Conservation (phyloP, 2,329 filamentous ascomycete genomes). For the Fusarium sp. region DNA sequence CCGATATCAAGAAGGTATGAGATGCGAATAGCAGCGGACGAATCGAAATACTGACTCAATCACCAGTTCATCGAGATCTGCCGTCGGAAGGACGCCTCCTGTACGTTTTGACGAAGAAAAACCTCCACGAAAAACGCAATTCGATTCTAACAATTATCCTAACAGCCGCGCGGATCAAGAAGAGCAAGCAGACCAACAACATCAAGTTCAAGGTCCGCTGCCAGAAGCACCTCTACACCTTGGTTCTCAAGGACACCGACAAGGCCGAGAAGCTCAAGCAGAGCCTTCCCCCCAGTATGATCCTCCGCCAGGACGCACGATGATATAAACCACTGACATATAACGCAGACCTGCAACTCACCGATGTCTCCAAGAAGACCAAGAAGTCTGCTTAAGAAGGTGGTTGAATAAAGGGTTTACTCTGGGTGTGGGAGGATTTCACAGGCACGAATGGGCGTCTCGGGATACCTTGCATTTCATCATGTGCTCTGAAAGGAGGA, state of each 20-base stretch:
- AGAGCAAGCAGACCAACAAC: conserved; percentile 88
- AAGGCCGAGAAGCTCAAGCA: conserved; percentile 99
- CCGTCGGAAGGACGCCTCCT: conserved; percentile 98
- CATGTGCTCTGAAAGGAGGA: conserved; percentile 53
- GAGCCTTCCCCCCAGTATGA: conserved; percentile 94
- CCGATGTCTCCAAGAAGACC: conserved; percentile 66
- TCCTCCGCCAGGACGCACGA: conserved; percentile 3
- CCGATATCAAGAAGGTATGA: conserved; percentile 89
- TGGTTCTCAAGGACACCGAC: conserved; percentile 97
- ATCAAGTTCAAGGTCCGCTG: conserved; percentile 99
- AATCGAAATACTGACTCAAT: conserved; percentile 44
- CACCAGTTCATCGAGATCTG: conserved; percentile 99
- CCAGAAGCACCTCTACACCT: conserved; percentile 94
- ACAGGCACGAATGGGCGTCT: conserved; percentile 63
- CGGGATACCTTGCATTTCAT: conserved; percentile 64
- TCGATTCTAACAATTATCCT: conserved; percentile 44
- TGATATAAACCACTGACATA: conserved; percentile 17
- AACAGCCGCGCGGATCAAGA: conserved; percentile 90
- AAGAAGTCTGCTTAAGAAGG: conserved; percentile 43
- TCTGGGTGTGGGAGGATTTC: conserved; percentile 47
- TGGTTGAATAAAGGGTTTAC: conserved; percentile 40
- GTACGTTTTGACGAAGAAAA: conserved; percentile 70
- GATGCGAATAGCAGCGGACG: neutral
- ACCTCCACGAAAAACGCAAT: conserved; percentile 20
- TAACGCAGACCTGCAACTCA: conserved; percentile 60